Conservation (phyloP, 2,329 filamentous ascomycete species). For the Diplodia corticola region DNA sequence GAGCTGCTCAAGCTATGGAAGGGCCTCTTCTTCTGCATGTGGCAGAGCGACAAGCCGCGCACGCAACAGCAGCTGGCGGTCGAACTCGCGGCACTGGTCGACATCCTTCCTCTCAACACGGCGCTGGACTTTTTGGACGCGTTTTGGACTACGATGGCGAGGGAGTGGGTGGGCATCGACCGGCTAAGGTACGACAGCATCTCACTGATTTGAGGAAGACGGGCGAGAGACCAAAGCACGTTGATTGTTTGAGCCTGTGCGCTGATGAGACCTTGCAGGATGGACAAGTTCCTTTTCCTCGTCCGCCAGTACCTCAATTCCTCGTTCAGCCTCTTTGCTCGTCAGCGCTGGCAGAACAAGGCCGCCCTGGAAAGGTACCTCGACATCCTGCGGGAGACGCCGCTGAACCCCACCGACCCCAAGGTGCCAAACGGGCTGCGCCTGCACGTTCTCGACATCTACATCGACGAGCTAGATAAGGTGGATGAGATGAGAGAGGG, state of each 20-base stretch:
- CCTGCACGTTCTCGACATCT: constrained; percentile 87
- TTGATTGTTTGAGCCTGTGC: neutral
- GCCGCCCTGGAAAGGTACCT: constrained; percentile 46
- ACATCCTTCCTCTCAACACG: constrained; percentile 53
- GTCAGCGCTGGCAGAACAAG: constrained; percentile 43
- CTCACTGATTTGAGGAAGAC: neutral
- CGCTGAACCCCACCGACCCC: constrained; percentile 48
- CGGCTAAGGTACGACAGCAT: constrained; percentile 37
- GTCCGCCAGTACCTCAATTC: constrained; percentile 75
- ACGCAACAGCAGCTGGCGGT: constrained; percentile 81
- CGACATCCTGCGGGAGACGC: constrained; percentile 48
- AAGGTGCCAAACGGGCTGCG: constrained; percentile 80
- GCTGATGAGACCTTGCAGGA: constrained; percentile 43
- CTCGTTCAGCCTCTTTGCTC: constrained; percentile 57
- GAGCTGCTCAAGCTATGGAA: constrained; percentile 92
- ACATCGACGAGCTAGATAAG: constrained; percentile 84
- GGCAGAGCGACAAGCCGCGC: constrained; percentile 89
- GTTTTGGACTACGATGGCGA: constrained; percentile 55
- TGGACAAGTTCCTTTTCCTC: constrained; percentile 92
- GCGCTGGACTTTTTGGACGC: constrained; percentile 48
- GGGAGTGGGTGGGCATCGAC: constrained; percentile 55
- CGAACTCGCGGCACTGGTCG: constrained; percentile 72
- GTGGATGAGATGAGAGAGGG: constrained; percentile 53
- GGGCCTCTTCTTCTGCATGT: constrained; percentile 86
- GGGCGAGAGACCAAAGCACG: neutral